Evolutionary conservation across 129 eudicot species (phyloP).

Genomic region (Pulicaria dysenterica): DNA sequence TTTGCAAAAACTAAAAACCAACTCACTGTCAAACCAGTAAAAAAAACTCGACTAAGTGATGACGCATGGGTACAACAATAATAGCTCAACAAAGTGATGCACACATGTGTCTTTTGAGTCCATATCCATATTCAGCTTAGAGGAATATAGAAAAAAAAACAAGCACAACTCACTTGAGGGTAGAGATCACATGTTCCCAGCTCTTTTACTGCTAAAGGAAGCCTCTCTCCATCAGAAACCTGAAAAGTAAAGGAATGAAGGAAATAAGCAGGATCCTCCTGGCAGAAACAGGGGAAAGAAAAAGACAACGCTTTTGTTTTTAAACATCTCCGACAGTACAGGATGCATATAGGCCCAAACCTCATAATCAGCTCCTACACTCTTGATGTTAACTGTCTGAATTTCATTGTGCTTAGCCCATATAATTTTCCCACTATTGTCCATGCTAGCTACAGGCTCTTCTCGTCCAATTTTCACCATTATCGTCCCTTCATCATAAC

Average conservation of each 20-base stretch:
- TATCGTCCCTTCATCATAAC: slow-evolving; percentile 96
- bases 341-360: slow-evolving; percentile 39
- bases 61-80: background rate
- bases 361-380: slow-evolving; percentile 91
- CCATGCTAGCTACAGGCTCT: slow-evolving; percentile 97
- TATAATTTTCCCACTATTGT: slow-evolving; percentile 85
- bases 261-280: slow-evolving; percentile 11
- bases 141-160: background rate
- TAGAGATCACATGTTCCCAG: slow-evolving; percentile 94
- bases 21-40: background rate
- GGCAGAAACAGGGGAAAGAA: slow-evolving; percentile 18
- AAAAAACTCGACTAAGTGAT: background rate
- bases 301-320: background rate
- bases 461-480: slow-evolving; percentile 97
- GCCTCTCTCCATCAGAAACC: slow-evolving; percentile 98
- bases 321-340: slow-evolving; percentile 16
- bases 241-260: slow-evolving; percentile 27
- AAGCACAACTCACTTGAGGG: slow-evolving; percentile 71
- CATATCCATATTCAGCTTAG: slow-evolving; percentile 7
- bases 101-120: slow-evolving; percentile 14
- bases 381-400: slow-evolving; percentile 84
- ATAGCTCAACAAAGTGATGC: slow-evolving; percentile 14
- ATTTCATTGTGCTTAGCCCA: slow-evolving; percentile 98
- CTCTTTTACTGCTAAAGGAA: slow-evolving; percentile 92
- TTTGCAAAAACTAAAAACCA: slow-evolving; percentile 8